phyloP scores from a whole-genome alignment of 1,139 yeast species.

The Saccharomyces hybrid region DNA sequence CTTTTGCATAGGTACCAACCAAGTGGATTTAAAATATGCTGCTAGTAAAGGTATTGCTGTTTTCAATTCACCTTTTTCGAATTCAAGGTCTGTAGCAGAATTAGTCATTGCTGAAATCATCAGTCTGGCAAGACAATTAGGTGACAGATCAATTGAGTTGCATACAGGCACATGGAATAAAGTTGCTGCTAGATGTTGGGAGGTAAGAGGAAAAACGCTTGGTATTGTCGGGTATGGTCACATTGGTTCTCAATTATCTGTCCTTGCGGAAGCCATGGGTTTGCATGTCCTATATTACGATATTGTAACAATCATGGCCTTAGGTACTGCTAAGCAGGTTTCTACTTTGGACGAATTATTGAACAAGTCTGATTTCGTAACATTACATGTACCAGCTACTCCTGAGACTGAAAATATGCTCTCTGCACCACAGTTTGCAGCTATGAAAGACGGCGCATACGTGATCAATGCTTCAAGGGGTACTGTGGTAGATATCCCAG shows the following conservation, averaged over 20 bases:
- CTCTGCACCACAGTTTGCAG: slow-evolving; percentile 83
- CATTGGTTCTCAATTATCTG: slow-evolving; percentile 94
- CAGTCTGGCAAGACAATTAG: slow-evolving; percentile 89
- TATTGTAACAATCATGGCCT: slow-evolving; percentile 83
- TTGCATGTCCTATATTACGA: slow-evolving; percentile 94
- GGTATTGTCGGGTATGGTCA: slow-evolving; percentile 98
- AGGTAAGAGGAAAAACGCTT: slow-evolving; percentile 94
- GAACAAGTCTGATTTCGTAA: slow-evolving; percentile 74
- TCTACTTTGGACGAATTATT: slow-evolving; percentile 75
- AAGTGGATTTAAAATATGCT: slow-evolving; percentile 87
- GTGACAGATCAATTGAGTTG: slow-evolving; percentile 92
- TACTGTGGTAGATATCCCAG: slow-evolving; percentile 93
- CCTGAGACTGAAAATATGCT: slow-evolving; percentile 87
- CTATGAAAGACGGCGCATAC: slow-evolving; percentile 95
- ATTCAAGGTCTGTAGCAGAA: slow-evolving; percentile 98
- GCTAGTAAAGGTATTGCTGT: slow-evolving; percentile 92
- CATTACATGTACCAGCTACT: slow-evolving; percentile 92
- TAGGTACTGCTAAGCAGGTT: slow-evolving; percentile 96
- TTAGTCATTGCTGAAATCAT: slow-evolving; percentile 92
- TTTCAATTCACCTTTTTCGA: slow-evolving; percentile 96
- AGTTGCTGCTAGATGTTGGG: slow-evolving; percentile 95
- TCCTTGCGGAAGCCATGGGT: slow-evolving; percentile 95
- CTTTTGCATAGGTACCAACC: slow-evolving; percentile 98
- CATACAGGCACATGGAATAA: slow-evolving; percentile 98
- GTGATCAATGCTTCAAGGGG: slow-evolving; percentile 96